A percentile compares a stretch with the other conserved stretches of the same genome.
Evolutionary conservation across 257 asterid species (phyloP).

Genomic region (Thymus quinquecostatus): DNA sequence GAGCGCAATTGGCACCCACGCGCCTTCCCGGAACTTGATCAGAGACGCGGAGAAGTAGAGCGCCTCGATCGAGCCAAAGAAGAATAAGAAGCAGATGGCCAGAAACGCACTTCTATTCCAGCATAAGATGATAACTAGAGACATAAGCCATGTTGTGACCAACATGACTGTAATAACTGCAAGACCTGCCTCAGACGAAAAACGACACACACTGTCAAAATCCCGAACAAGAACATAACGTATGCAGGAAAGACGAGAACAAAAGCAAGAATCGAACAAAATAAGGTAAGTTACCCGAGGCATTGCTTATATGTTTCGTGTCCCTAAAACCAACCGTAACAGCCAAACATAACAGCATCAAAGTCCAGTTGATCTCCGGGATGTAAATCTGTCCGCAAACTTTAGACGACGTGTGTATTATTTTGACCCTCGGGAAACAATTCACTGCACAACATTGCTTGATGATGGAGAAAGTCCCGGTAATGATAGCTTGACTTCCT

Average conservation of each 20-base stretch:
- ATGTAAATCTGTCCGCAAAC: constrained; percentile 90
- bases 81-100: constrained; percentile 67
- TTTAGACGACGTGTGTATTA: constrained; percentile 87
- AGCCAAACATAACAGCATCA: constrained; percentile 90
- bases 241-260: not conserved
- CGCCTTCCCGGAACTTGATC: constrained; percentile 92
- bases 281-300: constrained; percentile 60
- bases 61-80: constrained; percentile 92
- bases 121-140: constrained; percentile 84
- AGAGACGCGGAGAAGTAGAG: constrained; percentile 97
- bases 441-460: constrained; percentile 97
- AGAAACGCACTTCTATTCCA: constrained; percentile 70
- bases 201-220: constrained; percentile 17
- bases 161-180: constrained; percentile 97
- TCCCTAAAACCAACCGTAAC: constrained; percentile 89
- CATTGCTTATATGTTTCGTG: constrained; percentile 94
- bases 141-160: constrained; percentile 93
- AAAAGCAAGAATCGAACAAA: not conserved
- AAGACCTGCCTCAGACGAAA: constrained; percentile 59
- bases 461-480: constrained; percentile 91
- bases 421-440: constrained; percentile 85
- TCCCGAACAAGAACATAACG: not conserved
- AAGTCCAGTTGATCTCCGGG: constrained; percentile 92
- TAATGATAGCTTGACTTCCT: constrained; percentile 96
- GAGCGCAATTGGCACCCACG: constrained; percentile 91